phyloP scores from a whole-genome alignment of 1,139 yeast genomes.

The Hansenula lynferdii region DNA sequence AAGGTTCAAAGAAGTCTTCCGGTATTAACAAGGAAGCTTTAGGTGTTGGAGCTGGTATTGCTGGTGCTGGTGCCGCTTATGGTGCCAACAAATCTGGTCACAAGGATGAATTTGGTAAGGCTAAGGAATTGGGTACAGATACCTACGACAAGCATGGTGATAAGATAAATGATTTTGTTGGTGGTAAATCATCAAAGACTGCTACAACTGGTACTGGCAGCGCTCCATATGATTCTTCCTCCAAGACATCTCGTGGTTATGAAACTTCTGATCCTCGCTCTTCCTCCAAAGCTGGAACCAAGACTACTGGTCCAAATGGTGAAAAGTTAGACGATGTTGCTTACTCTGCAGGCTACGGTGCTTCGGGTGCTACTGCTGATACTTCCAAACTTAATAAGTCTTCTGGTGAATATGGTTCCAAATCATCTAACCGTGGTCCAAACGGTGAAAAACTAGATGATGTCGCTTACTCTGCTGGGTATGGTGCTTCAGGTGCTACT shows the following conservation, averaged over 20 bases:
- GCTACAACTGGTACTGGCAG: slow-evolving; percentile 13
- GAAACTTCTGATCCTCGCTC: not conserved
- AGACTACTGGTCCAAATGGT: not conserved
- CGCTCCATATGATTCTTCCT: not conserved
- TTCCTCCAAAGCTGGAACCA: not conserved
- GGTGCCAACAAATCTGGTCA: not conserved
- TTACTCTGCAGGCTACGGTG: slow-evolving; percentile 1
- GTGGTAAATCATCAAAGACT: not conserved
- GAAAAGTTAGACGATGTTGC: slow-evolving; percentile 1
- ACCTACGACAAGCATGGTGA: not conserved
- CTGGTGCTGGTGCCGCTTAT: not conserved
- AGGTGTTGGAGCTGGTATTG: slow-evolving; percentile 9
- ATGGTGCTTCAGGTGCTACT: slow-evolving; percentile 13
- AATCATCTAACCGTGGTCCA: not conserved
- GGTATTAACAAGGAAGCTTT: not conserved
- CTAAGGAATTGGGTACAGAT: not conserved
- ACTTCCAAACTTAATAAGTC: not conserved
- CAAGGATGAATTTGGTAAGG: not conserved
- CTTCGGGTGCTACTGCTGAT: slow-evolving; percentile 2
- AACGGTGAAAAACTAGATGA: slow-evolving; percentile 1
- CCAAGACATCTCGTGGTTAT: not conserved
- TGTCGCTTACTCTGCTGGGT: slow-evolving; percentile 9
- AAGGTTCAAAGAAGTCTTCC: not conserved
- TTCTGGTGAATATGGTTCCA: not conserved
- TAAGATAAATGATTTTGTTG: not conserved